A percentile compares a stretch with the other conserved stretches of the same genome.
Conservation (phyloP, 768 basidiomycete species). For the Amanita subjunquillea region DNA sequence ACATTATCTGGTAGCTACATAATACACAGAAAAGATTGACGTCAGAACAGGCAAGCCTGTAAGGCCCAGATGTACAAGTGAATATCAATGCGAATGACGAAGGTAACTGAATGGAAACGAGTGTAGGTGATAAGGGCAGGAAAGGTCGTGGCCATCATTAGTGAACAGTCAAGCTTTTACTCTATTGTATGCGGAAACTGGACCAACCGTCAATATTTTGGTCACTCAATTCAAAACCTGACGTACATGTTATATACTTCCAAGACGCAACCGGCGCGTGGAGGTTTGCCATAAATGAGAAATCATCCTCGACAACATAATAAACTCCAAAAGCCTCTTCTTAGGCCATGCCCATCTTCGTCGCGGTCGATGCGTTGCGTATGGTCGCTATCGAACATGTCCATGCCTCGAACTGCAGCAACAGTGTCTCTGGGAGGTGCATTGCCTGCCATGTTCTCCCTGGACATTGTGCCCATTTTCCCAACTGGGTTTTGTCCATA, state of each 20-base stretch:
- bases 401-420: constrained; percentile 40
- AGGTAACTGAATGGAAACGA: constrained; percentile 4
- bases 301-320: constrained; percentile 61
- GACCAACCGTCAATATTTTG: neutral
- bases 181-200: constrained; percentile 10
- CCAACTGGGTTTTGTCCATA: constrained; percentile 43
- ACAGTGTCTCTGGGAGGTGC: constrained; percentile 21
- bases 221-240: neutral
- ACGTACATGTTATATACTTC: constrained; percentile 4
- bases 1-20: constrained; percentile 16
- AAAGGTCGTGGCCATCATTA: constrained; percentile 4
- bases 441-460: constrained; percentile 39
- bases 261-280: constrained; percentile 25
- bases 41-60: constrained; percentile 2
- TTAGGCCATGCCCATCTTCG: constrained; percentile 55
- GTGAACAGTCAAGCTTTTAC: constrained; percentile 4
- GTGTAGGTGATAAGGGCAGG: constrained; percentile 3
- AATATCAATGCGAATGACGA: constrained; percentile 15
- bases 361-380: constrained; percentile 49
- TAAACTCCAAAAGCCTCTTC: constrained; percentile 51
- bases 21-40: constrained; percentile 16
- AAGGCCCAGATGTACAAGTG: constrained; percentile 13
- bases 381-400: constrained; percentile 57
- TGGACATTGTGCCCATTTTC: constrained; percentile 40
- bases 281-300: constrained; percentile 8